Percentiles rank a stretch among this genome's conserved stretches.
Conservation (phyloP, 2,329 filamentous ascomycete species). For the Xylariaceae sp. region DNA sequence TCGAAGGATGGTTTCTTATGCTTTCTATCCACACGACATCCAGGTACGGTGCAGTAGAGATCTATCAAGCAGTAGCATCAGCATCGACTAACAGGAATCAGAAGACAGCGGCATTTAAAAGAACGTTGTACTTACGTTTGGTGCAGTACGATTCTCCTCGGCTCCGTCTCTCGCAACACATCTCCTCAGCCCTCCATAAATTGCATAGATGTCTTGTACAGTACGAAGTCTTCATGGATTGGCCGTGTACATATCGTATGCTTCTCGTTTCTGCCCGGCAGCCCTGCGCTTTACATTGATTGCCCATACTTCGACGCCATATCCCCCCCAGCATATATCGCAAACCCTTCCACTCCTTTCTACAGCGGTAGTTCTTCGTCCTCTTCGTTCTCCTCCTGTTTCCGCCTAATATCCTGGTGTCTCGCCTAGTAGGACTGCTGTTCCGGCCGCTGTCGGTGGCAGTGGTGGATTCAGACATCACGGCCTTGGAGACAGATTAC, state of each 20-base stretch:
- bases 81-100: background rate
- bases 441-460: background rate
- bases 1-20: background rate
- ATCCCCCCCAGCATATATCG: background rate
- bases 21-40: background rate
- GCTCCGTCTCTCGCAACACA: background rate
- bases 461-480: too few species aligned
- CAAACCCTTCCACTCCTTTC: background rate
- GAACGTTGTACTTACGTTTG: background rate
- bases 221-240: too few species aligned
- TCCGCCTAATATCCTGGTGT: background rate
- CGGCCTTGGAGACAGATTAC: too few species aligned
- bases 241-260: too few species aligned
- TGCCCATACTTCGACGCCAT: background rate
- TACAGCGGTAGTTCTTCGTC: background rate
- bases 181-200: background rate
- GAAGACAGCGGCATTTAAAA: background rate
- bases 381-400: background rate
- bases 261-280: too few species aligned
- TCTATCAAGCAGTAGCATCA: background rate
- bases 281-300: background rate
- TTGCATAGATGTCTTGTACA: background rate
- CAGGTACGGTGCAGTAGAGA: background rate
- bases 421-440: background rate
- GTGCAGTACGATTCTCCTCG: background rate